Evolutionary conservation across 768 basidiomycete genomes (phyloP).

Genomic region (Mycena indigotica): DNA sequence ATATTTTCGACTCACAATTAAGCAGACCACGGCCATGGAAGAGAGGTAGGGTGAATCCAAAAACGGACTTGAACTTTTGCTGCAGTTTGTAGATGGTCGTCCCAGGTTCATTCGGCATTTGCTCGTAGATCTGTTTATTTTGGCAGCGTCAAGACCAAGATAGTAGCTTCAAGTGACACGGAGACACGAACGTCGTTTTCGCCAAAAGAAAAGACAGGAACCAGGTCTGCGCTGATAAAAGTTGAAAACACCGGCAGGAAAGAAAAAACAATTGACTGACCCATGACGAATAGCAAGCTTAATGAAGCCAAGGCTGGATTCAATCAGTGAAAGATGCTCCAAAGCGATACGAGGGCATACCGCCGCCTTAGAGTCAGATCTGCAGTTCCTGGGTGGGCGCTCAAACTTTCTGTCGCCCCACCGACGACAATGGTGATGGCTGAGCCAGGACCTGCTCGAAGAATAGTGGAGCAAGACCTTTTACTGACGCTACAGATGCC

Average conservation of each 20-base stretch:
- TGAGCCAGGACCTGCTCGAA: slow-evolving; percentile 59
- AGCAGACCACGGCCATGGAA: slow-evolving; percentile 95
- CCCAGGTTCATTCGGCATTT: slow-evolving; percentile 94
- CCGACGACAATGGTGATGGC: slow-evolving; percentile 96
- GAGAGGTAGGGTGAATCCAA: slow-evolving; percentile 96
- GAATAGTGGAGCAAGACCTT: slow-evolving; percentile 85
- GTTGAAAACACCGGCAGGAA: slow-evolving; percentile 8
- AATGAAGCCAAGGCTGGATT: slow-evolving; percentile 94
- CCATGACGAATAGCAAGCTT: slow-evolving; percentile 91
- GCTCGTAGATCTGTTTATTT: slow-evolving; percentile 94
- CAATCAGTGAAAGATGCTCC: not conserved
- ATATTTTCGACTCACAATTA: slow-evolving; percentile 62
- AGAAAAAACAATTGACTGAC: slow-evolving; percentile 43
- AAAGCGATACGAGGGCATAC: slow-evolving; percentile 36
- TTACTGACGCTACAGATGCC: slow-evolving; percentile 95
- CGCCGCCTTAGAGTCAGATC: slow-evolving; percentile 79
- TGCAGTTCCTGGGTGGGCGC: slow-evolving; percentile 95
- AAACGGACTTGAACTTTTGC: slow-evolving; percentile 86
- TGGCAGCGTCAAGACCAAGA: too few relatives aligned
- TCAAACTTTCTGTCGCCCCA: slow-evolving; percentile 92
- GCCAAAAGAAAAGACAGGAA: slow-evolving; percentile 97
- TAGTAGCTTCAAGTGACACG: too few relatives aligned
- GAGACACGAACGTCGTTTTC: slow-evolving; percentile 94
- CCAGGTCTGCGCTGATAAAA: slow-evolving; percentile 77
- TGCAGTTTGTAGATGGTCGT: slow-evolving; percentile 86